Conservation (phyloP, 345 rosid species). For the Boechera stricta region DNA sequence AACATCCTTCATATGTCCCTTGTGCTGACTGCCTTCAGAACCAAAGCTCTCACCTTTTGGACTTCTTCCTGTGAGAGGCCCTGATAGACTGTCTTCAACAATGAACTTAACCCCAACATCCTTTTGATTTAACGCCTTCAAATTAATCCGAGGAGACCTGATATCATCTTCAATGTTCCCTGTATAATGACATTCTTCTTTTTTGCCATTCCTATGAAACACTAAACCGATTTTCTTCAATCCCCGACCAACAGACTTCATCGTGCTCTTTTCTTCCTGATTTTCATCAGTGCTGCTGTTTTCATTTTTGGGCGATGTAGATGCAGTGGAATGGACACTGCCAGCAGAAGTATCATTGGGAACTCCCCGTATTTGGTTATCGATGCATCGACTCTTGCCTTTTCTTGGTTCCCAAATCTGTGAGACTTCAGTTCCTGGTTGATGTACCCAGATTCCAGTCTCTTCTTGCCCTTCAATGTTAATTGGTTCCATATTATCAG, state of each 20-base stretch:
- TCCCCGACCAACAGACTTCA: conserved; percentile 52
- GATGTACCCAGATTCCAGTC: conserved; percentile 90
- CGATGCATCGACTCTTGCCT: conserved; percentile 64
- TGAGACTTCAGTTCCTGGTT: conserved; percentile 77
- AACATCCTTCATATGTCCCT: conserved; percentile 58
- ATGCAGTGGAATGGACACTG: conserved; percentile 41
- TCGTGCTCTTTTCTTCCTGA: conserved; percentile 49
- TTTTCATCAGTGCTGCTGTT: conserved; percentile 59
- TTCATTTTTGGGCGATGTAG: conserved; percentile 51
- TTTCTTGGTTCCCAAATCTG: conserved; percentile 89
- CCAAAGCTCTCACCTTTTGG: conserved; percentile 44
- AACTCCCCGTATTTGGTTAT: conserved; percentile 51
- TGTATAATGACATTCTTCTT: conserved; percentile 43
- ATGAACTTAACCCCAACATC: conserved; percentile 56
- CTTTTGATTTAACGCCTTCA: conserved; percentile 59
- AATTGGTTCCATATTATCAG: conserved; percentile 76
- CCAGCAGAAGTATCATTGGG: conserved; percentile 46
- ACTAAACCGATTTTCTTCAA: conserved; percentile 56
- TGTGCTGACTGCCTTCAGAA: conserved; percentile 59
- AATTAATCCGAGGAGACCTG: conserved; percentile 58
- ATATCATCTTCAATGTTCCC: conserved; percentile 51
- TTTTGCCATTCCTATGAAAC: conserved; percentile 57
- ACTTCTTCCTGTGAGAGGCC: conserved; percentile 45
- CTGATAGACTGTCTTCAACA: conserved; percentile 55
- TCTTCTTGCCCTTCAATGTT: conserved; percentile 70